Conservation (phyloP, 2,329 filamentous ascomycete species). For the Drechslera avenae region DNA sequence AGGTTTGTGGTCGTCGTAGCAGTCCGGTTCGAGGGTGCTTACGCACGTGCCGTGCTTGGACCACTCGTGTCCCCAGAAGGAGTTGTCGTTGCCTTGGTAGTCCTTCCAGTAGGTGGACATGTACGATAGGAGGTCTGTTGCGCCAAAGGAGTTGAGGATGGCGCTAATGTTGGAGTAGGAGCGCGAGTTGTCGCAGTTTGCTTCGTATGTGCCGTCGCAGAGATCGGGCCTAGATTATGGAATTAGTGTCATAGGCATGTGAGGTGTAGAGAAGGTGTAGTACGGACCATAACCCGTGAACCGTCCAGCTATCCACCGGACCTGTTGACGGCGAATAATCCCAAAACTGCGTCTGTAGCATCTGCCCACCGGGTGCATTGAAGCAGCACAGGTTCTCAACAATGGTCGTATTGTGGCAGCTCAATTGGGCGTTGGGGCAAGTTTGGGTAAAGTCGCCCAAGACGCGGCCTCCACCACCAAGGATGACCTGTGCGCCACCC, state of each 20-base stretch:
- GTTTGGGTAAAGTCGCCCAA: slow-evolving; percentile 30
- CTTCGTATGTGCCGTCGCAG: slow-evolving; percentile 72
- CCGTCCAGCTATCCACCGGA: slow-evolving; percentile 72
- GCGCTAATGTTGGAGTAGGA: slow-evolving; percentile 68
- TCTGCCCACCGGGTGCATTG: slow-evolving; percentile 71
- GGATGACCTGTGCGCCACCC: slow-evolving; percentile 41
- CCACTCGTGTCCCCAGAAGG: slow-evolving; percentile 74
- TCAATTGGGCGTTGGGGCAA: slow-evolving; percentile 55
- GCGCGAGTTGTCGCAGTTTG: slow-evolving; percentile 66
- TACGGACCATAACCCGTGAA: slow-evolving; percentile 70
- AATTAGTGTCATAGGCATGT: background rate
- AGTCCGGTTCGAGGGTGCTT: slow-evolving; percentile 67
- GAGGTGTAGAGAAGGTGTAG: background rate
- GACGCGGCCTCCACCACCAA: slow-evolving; percentile 33
- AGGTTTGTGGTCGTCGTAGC: slow-evolving; percentile 64
- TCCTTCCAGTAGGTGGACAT: slow-evolving; percentile 77
- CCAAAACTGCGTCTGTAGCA: slow-evolving; percentile 80
- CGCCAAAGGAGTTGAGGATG: slow-evolving; percentile 63
- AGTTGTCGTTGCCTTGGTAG: slow-evolving; percentile 65
- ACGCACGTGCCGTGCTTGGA: slow-evolving; percentile 76
- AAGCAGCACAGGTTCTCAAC: slow-evolving; percentile 74
- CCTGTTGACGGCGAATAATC: slow-evolving; percentile 69
- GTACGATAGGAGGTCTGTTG: slow-evolving; percentile 63
- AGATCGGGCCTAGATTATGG: slow-evolving; percentile 50
- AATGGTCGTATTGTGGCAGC: slow-evolving; percentile 67